A percentile compares a stretch with the other conserved stretches of the same genome.
phyloP scores from a whole-genome alignment of 2,329 filamentous ascomycete genomes.

The Orbilia javanica region DNA sequence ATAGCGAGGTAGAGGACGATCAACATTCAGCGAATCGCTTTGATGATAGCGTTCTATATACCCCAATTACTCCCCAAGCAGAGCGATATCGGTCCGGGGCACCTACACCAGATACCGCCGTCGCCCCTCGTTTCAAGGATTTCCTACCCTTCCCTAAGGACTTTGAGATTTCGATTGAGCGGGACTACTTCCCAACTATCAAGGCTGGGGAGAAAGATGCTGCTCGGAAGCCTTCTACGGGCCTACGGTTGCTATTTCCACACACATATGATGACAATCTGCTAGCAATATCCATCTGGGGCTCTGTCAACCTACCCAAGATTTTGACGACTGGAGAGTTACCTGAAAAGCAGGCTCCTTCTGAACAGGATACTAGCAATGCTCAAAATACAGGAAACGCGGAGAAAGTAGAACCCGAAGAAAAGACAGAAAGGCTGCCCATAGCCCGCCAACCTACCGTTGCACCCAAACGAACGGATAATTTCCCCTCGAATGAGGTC shows the following conservation, averaged over 20 bases:
- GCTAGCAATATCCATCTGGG: slow-evolving; percentile 42
- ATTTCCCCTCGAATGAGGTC: not conserved
- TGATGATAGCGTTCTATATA: slow-evolving; percentile 38
- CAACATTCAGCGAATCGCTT: not conserved
- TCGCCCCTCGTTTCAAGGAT: slow-evolving; percentile 56
- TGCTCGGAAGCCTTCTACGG: not conserved
- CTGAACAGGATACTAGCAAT: slow-evolving; percentile 59
- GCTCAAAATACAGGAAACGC: slow-evolving; percentile 62
- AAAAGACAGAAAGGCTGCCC: slow-evolving; percentile 11
- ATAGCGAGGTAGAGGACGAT: slow-evolving; percentile 1
- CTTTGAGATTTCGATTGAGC: slow-evolving; percentile 35
- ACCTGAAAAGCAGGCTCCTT: slow-evolving; percentile 10
- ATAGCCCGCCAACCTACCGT: slow-evolving; percentile 24
- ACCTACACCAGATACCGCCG: slow-evolving; percentile 91
- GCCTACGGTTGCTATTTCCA: slow-evolving; percentile 35
- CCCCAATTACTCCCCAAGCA: slow-evolving; percentile 44
- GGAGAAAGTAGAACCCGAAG: slow-evolving; percentile 63
- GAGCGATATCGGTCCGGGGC: slow-evolving; percentile 78
- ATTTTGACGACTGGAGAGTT: slow-evolving; percentile 39
- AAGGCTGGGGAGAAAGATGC: not conserved
- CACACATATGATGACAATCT: slow-evolving; percentile 38
- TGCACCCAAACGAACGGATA: not conserved
- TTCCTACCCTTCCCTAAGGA: slow-evolving; percentile 38
- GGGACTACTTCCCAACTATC: slow-evolving; percentile 40
- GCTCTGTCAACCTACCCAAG: slow-evolving; percentile 34